These are phyloP conservation scores for Hypomontagnella monticulosa DNA, from an alignment of 495 filamentous ascomycete species.

Conservation along the genomic window DNA sequence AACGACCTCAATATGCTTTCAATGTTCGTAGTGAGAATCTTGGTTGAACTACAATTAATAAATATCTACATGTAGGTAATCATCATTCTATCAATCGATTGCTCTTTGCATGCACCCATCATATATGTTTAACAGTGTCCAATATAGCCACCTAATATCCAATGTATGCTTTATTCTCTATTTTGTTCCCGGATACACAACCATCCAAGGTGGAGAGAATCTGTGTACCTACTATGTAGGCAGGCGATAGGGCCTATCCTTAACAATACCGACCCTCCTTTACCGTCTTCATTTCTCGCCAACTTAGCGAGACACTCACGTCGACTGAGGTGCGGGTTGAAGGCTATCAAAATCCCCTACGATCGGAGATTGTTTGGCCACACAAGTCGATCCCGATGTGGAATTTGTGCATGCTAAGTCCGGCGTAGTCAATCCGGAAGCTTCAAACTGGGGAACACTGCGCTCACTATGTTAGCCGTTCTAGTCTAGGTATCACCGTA, in stretches of 20 bases:
- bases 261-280: not conserved
- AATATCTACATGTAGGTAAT: not conserved
- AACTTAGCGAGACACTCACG: conserved; percentile 1
- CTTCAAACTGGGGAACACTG: conserved; percentile 29
- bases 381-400: conserved; percentile 30
- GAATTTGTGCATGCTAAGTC: conserved; percentile 35
- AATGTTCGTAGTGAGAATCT: conserved; percentile 24
- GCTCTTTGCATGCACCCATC: no score
- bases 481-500: not conserved
- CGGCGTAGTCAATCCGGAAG: conserved; percentile 25
- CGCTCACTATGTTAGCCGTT: conserved; percentile 12
- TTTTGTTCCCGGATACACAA: no score
- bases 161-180: not conserved
- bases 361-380: conserved; percentile 29
- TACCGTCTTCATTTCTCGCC: not conserved
- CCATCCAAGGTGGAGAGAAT: no score
- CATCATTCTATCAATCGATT: conserved; percentile 11
- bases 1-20: not conserved
- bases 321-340: conserved; percentile 19
- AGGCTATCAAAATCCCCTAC: conserved; percentile 30
- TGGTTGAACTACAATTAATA: conserved; percentile 28
- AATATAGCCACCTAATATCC: not conserved
- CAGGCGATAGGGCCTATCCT: not conserved
- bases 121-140: conserved; percentile 11
- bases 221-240: no score